phyloP scores from a whole-genome alignment of 768 basidiomycete genomes.

The Pleurotus tuber-regium region DNA sequence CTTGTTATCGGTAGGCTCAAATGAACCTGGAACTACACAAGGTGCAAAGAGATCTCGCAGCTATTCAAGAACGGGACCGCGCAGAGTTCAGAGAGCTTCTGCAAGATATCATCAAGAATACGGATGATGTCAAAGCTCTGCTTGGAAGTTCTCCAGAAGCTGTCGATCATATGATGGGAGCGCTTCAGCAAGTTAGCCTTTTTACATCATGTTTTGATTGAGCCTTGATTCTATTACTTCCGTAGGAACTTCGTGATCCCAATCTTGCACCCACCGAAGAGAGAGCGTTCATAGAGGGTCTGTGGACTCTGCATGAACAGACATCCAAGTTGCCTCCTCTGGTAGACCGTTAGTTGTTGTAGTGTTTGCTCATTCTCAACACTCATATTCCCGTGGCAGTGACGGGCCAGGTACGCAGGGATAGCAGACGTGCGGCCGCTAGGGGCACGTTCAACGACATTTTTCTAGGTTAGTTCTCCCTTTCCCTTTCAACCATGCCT shows the following conservation, averaged over 20 bases:
- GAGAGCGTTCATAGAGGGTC: constrained; percentile 32
- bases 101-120: constrained; percentile 29
- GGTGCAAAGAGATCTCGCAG: constrained; percentile 23
- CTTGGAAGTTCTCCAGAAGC: constrained; percentile 28
- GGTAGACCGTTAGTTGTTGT: constrained; percentile 32
- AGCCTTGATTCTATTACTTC: not conserved
- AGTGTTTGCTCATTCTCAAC: not conserved
- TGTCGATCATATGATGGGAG: constrained; percentile 39
- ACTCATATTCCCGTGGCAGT: constrained; percentile 25
- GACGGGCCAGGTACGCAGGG: constrained; percentile 36
- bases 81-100: constrained; percentile 33
- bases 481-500: not conserved
- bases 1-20: constrained; percentile 19
- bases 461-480: constrained; percentile 27
- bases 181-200: constrained; percentile 30
- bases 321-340: constrained; percentile 40
- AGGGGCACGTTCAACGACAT: constrained; percentile 39
- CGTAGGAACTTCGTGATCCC: constrained; percentile 34
- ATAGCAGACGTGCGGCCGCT: constrained; percentile 26
- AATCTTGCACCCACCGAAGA: constrained; percentile 27
- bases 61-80: constrained; percentile 30
- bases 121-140: constrained; percentile 33
- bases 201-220: not conserved
- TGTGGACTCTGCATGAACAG: constrained; percentile 36
- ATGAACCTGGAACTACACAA: constrained; percentile 27